Evolutionary conservation across 2,329 filamentous ascomycete genomes (phyloP), one percentile per base, ranked within the genome.

Genomic region (Penicillium thymicola): DNA sequence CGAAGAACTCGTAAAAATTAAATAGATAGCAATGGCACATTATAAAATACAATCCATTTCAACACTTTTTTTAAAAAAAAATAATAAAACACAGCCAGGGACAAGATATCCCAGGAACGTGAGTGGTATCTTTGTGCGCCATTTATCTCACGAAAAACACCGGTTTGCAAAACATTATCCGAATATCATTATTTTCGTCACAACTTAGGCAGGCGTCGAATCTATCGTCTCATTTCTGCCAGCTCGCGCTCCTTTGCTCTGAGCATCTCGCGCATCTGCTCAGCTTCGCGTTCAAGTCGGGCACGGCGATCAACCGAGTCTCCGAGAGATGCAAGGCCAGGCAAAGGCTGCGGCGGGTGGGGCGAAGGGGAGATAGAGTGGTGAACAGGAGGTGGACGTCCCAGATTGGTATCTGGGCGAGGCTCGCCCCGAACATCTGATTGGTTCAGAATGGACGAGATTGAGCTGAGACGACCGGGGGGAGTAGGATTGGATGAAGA

Each of bases 171-270:
- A 61, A 50, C 41, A 54, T 58, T 58, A 47, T 57, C 47, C 32
- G 48, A 49, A 59, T 54, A 53, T 64, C 64, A 57, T 65, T 59
- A 65, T 52, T 21, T 58, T 66, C 64, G 57, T 66, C 54, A 66
- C 57, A 55, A 51, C 41, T 48, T 37, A 25, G 49, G 44, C 42
- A 30, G 51, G 43, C 47, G 27, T 51, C 23, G 38, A 25, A 48
- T 62, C 63, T 66, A 70, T 28, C 59, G 60, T 44, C 73, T 76
- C 57, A 83, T 68, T 37, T 79, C 78, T 47, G 86, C 86, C 55
- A 92, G 76, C 67, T 92, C 89, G 45, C 85, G 80, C 73, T 92
- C 89, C 67, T 92, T 92, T 13, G 84, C 87, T 10, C 85, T 81
- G 30, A 92, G 78, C 72, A 88, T 79, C 70, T 87, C 84, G 37